Percentiles rank a stretch among this genome's conserved stretches.
Conservation (phyloP, 805 yeast species). For the Cyberlindnera mycetangii region DNA sequence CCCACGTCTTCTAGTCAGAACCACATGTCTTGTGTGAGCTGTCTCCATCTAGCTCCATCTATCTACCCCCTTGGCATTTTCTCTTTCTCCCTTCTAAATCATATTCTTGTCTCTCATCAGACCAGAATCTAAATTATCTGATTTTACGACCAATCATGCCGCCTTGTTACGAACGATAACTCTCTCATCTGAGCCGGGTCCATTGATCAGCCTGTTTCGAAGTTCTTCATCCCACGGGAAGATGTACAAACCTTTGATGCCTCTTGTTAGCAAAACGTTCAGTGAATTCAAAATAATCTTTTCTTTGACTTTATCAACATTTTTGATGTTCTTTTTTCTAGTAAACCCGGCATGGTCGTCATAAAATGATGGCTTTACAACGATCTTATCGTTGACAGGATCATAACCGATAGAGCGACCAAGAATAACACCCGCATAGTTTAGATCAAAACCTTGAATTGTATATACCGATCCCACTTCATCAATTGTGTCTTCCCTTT, state of each 20-base stretch:
- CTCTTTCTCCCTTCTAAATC: too few species aligned
- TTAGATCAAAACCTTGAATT: constrained; percentile 46
- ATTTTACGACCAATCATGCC: too few species aligned
- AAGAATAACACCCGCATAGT: constrained; percentile 44
- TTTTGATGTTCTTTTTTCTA: constrained; percentile 36
- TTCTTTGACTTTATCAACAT: constrained; percentile 35
- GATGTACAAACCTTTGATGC: constrained; percentile 41
- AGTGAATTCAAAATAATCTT: constrained; percentile 42
- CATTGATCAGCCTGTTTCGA: constrained; percentile 31
- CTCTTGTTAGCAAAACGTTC: constrained; percentile 44
- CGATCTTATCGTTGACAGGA: constrained; percentile 31
- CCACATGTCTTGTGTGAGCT: too few species aligned
- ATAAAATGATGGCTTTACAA: constrained; percentile 35
- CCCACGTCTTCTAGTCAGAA: too few species aligned
- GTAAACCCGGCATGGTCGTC: constrained; percentile 47
- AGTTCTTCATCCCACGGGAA: constrained; percentile 41
- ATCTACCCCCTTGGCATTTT: too few species aligned
- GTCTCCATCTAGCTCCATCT: too few species aligned
- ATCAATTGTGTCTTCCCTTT: constrained; percentile 41
- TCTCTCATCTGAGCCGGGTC: constrained; percentile 10
- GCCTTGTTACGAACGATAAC: constrained; percentile 12
- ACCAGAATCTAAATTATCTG: too few species aligned
- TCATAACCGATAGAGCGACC: constrained; percentile 44
- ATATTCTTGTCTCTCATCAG: too few species aligned
- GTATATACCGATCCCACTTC: constrained; percentile 50